Evolutionary conservation across 2,329 filamentous ascomycete species (phyloP), one percentile per base, ranked within the genome.

Genomic region (Claviceps pusilla): DNA sequence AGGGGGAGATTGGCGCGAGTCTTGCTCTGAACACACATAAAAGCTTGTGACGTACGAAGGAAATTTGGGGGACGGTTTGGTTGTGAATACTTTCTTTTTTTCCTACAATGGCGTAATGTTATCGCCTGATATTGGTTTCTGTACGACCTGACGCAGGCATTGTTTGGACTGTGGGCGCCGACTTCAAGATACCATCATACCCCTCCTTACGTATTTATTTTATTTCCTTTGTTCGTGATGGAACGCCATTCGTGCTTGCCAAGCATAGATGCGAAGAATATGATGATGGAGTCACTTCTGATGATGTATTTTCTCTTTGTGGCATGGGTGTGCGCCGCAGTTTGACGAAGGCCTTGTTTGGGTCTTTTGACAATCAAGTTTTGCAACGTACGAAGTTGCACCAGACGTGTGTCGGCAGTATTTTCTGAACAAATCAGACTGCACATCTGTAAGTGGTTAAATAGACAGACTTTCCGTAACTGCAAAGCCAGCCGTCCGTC

Each of bases 141-240:
- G 54, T 56, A 48, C 55, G 54, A 52, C 56, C 57, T 53, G 54
- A 58, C 42, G 59, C 54, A 60, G 60, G 60, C 56, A 60, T 62
- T 58, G 59, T 59, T 63, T 63, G 62, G 61, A 56, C 51, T 42
- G 58, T 60, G 42, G 58, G 61, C 19, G 61, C 62, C 64, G 62
- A 61, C 55, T 61, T 64, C 60, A 59, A 66, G 66, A 68, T 68
- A 68, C 65, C 65, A 68, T 14, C 62, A 65, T 64, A 60, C 58
- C 58, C 61, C 24, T 49, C 33, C 35, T 28, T 19, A 16, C 37
- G 12, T 24, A 24, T 24, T 24, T 24, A 24, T 24, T 24, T 10
- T 37, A 9, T 37, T 37, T 59, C 58, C 59, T 59, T 57, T 59
- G 57, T 59, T 60, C 56, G 48, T 57, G 10, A 52, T 55, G 51